Evolutionary conservation across 805 yeast genomes (phyloP).

Genomic region (Candida saitoana): DNA sequence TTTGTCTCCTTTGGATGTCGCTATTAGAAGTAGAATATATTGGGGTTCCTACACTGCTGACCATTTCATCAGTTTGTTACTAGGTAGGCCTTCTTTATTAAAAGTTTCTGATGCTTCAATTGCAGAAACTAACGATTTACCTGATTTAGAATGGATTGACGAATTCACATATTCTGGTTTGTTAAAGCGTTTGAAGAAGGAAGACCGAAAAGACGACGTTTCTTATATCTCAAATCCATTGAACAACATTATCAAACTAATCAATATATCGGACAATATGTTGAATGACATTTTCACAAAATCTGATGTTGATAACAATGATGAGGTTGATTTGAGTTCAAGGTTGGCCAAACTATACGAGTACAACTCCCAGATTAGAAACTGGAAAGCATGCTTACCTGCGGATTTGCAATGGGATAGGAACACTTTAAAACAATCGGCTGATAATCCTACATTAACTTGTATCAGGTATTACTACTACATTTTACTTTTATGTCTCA

Average conservation of each 20-base stretch:
- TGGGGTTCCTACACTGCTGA: slow-evolving; percentile 69
- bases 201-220: slow-evolving; percentile 10
- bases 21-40: slow-evolving; percentile 55
- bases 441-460: slow-evolving; percentile 52
- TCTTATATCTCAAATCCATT: slow-evolving; percentile 43
- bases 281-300: slow-evolving; percentile 43
- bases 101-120: slow-evolving; percentile 57
- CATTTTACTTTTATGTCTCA: slow-evolving; percentile 53
- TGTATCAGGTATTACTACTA: slow-evolving; percentile 56
- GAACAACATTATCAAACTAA: slow-evolving; percentile 38
- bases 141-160: slow-evolving; percentile 60
- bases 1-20: slow-evolving; percentile 49
- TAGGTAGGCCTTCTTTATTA: slow-evolving; percentile 56
- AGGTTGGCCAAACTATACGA: slow-evolving; percentile 35
- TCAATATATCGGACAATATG: slow-evolving; percentile 43
- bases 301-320: slow-evolving; percentile 22
- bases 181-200: slow-evolving; percentile 10
- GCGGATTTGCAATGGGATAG: slow-evolving; percentile 48
- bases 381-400: slow-evolving; percentile 52
- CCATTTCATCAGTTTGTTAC: slow-evolving; percentile 54
- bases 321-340: slow-evolving; percentile 42
- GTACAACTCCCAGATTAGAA: slow-evolving; percentile 46
- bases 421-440: slow-evolving; percentile 33
- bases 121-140: slow-evolving; percentile 55
- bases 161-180: slow-evolving; percentile 44